Conservation (phyloP, 768 basidiomycete genomes). For the Galerina sulciceps region DNA sequence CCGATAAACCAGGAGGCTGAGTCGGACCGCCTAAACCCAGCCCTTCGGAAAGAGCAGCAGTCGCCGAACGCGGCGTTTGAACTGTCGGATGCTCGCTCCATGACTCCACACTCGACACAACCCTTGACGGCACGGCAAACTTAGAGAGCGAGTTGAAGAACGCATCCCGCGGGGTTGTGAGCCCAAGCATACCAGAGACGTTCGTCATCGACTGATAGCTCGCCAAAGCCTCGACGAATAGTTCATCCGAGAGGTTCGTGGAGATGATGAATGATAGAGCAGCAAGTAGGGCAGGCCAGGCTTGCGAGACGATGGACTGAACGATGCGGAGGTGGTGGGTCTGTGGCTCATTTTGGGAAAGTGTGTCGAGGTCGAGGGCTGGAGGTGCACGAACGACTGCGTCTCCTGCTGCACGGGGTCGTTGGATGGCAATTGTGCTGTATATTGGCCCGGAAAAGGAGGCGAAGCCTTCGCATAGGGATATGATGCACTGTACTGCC, state of each 20-base stretch:
- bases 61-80: conserved; percentile 63
- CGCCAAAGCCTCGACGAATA: conserved; percentile 85
- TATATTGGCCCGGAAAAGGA: conserved; percentile 78
- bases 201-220: conserved; percentile 86
- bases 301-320: conserved; percentile 79
- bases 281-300: conserved; percentile 93
- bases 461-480: conserved; percentile 86
- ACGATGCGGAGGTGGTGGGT: conserved; percentile 66
- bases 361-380: conserved; percentile 63
- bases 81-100: conserved; percentile 45
- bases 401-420: conserved; percentile 64
- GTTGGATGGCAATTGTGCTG: conserved; percentile 68
- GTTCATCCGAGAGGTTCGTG: conserved; percentile 89
- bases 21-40: conserved; percentile 60
- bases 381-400: conserved; percentile 72
- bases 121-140: conserved; percentile 87
- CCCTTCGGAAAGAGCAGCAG: conserved; percentile 65
- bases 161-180: conserved; percentile 89
- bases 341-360: conserved; percentile 53
- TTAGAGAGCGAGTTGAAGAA: conserved; percentile 91
- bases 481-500: conserved; percentile 84
- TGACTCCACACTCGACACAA: conserved; percentile 82
- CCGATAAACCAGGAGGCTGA: conserved; percentile 76
- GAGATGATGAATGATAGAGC: conserved; percentile 88
- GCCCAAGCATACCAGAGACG: conserved; percentile 86